Conservation (phyloP, 78 protist genomes). For the Dictyostelium firmibasis region DNA sequence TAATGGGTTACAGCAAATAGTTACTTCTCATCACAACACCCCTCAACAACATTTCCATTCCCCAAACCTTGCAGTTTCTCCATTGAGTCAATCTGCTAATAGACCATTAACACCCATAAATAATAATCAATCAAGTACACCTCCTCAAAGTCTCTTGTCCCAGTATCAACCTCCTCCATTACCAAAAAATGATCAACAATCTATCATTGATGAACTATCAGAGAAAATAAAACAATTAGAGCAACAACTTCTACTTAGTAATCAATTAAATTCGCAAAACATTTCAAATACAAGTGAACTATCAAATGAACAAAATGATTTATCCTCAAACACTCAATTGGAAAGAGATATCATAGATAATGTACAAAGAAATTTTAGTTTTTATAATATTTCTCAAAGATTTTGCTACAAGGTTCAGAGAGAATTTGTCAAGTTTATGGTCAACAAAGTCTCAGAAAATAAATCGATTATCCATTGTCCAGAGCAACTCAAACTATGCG, state of each 20-base stretch:
- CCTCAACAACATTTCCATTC: not conserved
- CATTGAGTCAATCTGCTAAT: not conserved
- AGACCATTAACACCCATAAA: not conserved
- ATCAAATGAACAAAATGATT: not conserved
- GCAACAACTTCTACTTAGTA: not conserved
- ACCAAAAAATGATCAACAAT: not conserved
- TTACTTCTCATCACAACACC: not conserved
- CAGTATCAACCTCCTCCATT: not conserved
- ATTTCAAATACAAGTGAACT: not conserved
- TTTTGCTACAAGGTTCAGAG: not conserved
- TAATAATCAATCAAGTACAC: not conserved
- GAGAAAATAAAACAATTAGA: not conserved
- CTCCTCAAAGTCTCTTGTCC: not conserved
- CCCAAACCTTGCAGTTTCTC: not conserved
- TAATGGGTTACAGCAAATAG: not conserved
- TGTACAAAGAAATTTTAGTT: not conserved
- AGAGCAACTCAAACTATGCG: not conserved
- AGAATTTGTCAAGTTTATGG: not conserved
- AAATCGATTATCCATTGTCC: not conserved
- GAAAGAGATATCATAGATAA: not conserved
- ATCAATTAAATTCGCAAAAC: not conserved
- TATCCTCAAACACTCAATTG: not conserved
- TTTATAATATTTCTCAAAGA: not conserved
- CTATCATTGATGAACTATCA: not conserved
- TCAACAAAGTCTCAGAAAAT: not conserved